Base-by-base conservation (phyloP, 768 basidiomycete species). In the Termitomyces sp. region DNA sequence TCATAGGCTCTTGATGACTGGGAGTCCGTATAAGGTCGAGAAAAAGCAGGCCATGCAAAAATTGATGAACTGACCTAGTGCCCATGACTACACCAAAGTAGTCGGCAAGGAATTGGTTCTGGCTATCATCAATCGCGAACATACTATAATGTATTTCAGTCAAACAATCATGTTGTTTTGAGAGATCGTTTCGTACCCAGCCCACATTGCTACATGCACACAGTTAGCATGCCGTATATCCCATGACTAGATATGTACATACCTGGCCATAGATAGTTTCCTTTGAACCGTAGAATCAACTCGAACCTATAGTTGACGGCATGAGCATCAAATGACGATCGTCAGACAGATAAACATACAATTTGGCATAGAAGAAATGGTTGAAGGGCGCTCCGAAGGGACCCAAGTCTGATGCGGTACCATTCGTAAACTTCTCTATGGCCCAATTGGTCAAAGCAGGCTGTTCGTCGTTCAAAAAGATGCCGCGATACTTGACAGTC, bases 401-500 rank as follows among this genome's bases (percentile, higher is more conserved):
- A 1, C 70, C 43, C 0, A 53, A n/a, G 15, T 45, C 52, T 15
- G 78, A 72, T 12, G 80, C 78, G 5, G 81, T 81, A 5, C 83
- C 83, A 57, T 86, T 85, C 15, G 82, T 84, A 65, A 85, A 88
- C 58, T 82, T 83, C 57, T 82, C 82, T 58, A 76, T 71, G 9
- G 85, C 87, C 88, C 88, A 90, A 61, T 80, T 83, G 56, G 81
- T 80, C 44, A 89, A 64, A 38, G 81, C 81, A 7, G 88, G 88
- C 61, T 87, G 83, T 64, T 90, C 88, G 59, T 90, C 87, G 64
- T 90, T 90, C 56, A 90, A 68, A 71, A 90, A 85, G 38, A 88
- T 79, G 16, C 82, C 88, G 39, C 87, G 79, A 60, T 85, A 88
- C 61, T 87, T 82, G 52, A 89, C 84, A 7, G 80, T 82, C 3